A percentile compares a stretch with the other conserved stretches of the same genome.
Evolutionary conservation across 306 rosid genomes (phyloP).

Genomic region (Trichosanthes cucumerina): DNA sequence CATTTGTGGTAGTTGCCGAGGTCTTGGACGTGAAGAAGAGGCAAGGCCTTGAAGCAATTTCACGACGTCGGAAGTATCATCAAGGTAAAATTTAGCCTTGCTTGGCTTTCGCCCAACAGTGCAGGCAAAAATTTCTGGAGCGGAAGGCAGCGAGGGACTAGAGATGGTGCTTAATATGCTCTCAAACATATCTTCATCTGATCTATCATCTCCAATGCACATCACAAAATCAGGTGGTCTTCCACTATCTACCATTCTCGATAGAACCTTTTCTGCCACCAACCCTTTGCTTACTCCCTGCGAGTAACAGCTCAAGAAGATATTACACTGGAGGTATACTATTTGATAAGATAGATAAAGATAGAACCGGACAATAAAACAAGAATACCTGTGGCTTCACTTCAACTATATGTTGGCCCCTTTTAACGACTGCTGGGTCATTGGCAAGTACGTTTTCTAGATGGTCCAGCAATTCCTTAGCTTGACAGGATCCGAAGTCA

Average conservation of each 20-base stretch:
- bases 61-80: conserved; percentile 13
- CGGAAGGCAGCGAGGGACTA: conserved; percentile 4
- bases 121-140: conserved; percentile 19
- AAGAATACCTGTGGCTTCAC: conserved; percentile 17
- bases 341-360: neutral
- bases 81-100: conserved; percentile 19
- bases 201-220: conserved; percentile 20
- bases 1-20: conserved; percentile 11
- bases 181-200: conserved; percentile 22
- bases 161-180: conserved; percentile 15
- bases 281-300: conserved; percentile 21
- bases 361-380: neutral
- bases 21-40: conserved; percentile 11
- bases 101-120: conserved; percentile 18
- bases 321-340: neutral
- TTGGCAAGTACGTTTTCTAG: conserved; percentile 18
- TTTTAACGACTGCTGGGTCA: conserved; percentile 14
- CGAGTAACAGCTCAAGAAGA: neutral
- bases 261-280: conserved; percentile 16
- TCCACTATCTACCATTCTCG: conserved; percentile 14
- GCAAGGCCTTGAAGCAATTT: conserved; percentile 19
- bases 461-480: conserved; percentile 17
- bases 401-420: conserved; percentile 19
- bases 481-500: conserved; percentile 21
- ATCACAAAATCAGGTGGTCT: conserved; percentile 17